A percentile compares a stretch with the other conserved stretches of the same genome.
These are phyloP conservation scores for Curvularia sp. DNA, from an alignment of 2,329 filamentous ascomycete species.

Conservation along the genomic window DNA sequence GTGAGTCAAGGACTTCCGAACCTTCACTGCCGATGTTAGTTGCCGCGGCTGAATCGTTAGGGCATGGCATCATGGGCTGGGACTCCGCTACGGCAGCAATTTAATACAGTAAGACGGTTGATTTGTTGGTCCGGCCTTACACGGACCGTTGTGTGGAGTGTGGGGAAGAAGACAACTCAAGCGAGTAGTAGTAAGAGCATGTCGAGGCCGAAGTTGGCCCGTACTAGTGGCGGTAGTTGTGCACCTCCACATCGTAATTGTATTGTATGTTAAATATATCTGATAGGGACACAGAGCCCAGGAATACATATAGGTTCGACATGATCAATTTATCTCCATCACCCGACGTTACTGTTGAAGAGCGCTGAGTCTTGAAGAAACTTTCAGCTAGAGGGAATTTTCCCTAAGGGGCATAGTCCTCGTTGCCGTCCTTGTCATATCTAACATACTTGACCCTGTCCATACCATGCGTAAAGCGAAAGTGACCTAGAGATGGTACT, in stretches of 20 bases:
- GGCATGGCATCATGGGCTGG: not conserved
- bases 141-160: slow-evolving; percentile 3
- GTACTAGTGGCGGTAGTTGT: not conserved
- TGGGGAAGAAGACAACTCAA: not conserved
- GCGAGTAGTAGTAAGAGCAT: not conserved
- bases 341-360: too few relatives aligned
- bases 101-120: not conserved
- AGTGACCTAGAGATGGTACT: slow-evolving; percentile 28
- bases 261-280: not conserved
- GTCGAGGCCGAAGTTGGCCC: slow-evolving; percentile 5
- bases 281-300: not conserved
- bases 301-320: not conserved
- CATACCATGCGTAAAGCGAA: slow-evolving; percentile 50
- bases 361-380: not conserved
- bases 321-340: not conserved
- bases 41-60: slow-evolving; percentile 12
- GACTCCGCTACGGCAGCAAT: not conserved
- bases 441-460: slow-evolving; percentile 44
- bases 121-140: not conserved
- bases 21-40: slow-evolving; percentile 13
- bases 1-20: not conserved
- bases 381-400: not conserved
- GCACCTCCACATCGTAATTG: too few relatives aligned
- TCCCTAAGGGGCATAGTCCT: slow-evolving; percentile 25
- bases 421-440: slow-evolving; percentile 34